Percentiles rank a stretch among this genome's conserved stretches.
Conservation (phyloP, 225 moss, liverwort and hornwort species). For the Sphagnum contortum region DNA sequence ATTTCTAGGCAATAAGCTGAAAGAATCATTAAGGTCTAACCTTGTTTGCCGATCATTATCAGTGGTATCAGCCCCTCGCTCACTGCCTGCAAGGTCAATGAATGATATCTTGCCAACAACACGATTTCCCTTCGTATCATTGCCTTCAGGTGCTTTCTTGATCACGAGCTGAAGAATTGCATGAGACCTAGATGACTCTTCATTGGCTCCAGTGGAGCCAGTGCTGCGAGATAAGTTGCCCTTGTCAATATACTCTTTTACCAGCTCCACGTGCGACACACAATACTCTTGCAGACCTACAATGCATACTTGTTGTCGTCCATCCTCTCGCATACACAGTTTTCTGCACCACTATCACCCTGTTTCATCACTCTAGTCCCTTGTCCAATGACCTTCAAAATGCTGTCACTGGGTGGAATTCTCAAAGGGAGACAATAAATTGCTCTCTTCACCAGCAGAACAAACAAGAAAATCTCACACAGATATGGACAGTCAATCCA, state of each 20-base stretch:
- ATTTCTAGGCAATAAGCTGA: too few relatives aligned
- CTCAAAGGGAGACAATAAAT: too few relatives aligned
- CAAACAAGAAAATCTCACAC: too few relatives aligned
- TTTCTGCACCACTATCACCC: constrained; percentile 49
- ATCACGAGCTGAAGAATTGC: constrained; percentile 94
- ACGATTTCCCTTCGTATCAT: constrained; percentile 58
- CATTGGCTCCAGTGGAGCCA: constrained; percentile 97
- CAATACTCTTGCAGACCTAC: constrained; percentile 95
- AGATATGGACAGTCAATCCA: too few relatives aligned
- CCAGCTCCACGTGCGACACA: constrained; percentile 92
- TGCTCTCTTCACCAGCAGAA: too few relatives aligned
- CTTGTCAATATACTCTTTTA: constrained; percentile 62
- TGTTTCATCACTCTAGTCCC: not conserved
- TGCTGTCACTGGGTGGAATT: too few relatives aligned
- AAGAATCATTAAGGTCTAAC: constrained; percentile 4
- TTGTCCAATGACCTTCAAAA: too few relatives aligned
- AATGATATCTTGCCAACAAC: constrained; percentile 79
- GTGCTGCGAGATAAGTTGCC: constrained; percentile 73
- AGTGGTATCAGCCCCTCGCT: constrained; percentile 97
- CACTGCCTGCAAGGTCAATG: constrained; percentile 93
- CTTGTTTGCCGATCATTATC: constrained; percentile 99
- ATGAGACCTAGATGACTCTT: constrained; percentile 98
- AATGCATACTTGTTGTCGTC: constrained; percentile 98
- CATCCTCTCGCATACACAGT: constrained; percentile 98
- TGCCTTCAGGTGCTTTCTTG: constrained; percentile 82